Base-by-base conservation (phyloP, 2,329 filamentous ascomycete species). In the Pyrenochaeta sp. region DNA sequence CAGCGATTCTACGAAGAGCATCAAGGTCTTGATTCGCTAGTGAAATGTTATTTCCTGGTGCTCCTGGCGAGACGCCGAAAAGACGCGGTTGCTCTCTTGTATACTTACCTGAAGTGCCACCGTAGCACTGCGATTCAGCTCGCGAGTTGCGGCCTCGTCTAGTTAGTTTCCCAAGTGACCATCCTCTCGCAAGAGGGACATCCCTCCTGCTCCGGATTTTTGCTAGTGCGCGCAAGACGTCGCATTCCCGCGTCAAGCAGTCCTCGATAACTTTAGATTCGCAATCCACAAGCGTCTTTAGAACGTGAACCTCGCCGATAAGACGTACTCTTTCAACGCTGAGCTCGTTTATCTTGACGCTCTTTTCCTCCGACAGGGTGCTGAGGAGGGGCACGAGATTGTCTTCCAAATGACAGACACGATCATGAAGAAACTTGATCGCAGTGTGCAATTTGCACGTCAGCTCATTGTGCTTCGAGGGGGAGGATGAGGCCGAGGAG, bases 231-330 rank as follows among this genome's bases (percentile, higher is more conserved):
- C 21, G 21, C 50, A 51, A 47, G 8, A 53, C 34, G 20, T 55
- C 55, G n/a, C 31, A 40, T 19, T 63, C 55, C 3, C 58, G 41
- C 13, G 44, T n/a, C 51, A 49, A 56, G 13, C 54, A 60, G 13
- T 45, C 40, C 7, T 27, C 9, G 8, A 61, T 20, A 7, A 53
- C 11, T 2, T 29, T 37, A 17, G 30, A 43, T 2, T 41, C 41
- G 18, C 52, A 53, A 17, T 55, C 44, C 4, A 55, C 21, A 3
- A 31, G 28, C 2, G 18, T 32, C 23, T 39, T 41, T 3, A 61
- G 28, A 26, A 49, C 26, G 1, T 26, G 17, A 10, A 53, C 32
- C 19, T 52, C 37, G 0, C 51, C 36, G 1, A 24, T n/a, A 1
- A 44, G 24, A 0, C 27, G 32, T 4, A 14, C 8, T 2, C 44